Conservation (phyloP, 2,329 filamentous ascomycete genomes). For the Sclerotinia trifoliorum region DNA sequence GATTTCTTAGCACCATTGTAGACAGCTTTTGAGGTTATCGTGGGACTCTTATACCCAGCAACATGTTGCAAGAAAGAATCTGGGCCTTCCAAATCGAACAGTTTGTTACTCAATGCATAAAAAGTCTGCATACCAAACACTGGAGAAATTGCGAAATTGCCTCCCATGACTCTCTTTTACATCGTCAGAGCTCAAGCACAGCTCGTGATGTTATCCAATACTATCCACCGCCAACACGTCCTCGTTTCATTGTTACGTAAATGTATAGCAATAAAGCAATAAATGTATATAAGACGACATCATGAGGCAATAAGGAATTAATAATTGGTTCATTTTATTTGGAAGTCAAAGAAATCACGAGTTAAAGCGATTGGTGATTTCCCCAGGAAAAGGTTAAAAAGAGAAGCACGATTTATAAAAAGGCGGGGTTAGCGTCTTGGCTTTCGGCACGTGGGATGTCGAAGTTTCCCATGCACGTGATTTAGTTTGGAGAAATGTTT, state of each 20-base stretch:
- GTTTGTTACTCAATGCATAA: conserved; percentile 12
- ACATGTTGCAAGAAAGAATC: neutral
- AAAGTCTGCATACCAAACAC: conserved; percentile 10
- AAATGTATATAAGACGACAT: neutral
- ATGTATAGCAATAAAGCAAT: conserved; percentile 3
- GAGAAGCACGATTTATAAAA: conserved; percentile 16
- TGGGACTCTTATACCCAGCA: conserved; percentile 13
- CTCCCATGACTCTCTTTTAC: conserved; percentile 17
- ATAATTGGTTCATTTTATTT: conserved; percentile 7
- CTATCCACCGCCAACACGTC: conserved; percentile 15
- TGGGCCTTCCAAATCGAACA: neutral
- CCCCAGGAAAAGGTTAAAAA: conserved; percentile 16
- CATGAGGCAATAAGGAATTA: conserved; percentile 13
- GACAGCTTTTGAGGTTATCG: conserved; percentile 4
- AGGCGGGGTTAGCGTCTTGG: conserved; percentile 20
- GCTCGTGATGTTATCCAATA: conserved; percentile 18
- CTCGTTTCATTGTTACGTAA: conserved; percentile 24
- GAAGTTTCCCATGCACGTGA: neutral
- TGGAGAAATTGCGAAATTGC: conserved; percentile 15
- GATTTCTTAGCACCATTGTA: neutral
- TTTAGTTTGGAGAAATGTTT: neutral
- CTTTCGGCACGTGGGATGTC: neutral
- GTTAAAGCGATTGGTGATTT: conserved; percentile 11
- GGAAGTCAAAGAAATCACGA: conserved; percentile 12
- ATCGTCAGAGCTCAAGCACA: conserved; percentile 21